Evolutionary conservation across 495 filamentous ascomycete species (phyloP).

Genomic region (Tirmania nivea): DNA sequence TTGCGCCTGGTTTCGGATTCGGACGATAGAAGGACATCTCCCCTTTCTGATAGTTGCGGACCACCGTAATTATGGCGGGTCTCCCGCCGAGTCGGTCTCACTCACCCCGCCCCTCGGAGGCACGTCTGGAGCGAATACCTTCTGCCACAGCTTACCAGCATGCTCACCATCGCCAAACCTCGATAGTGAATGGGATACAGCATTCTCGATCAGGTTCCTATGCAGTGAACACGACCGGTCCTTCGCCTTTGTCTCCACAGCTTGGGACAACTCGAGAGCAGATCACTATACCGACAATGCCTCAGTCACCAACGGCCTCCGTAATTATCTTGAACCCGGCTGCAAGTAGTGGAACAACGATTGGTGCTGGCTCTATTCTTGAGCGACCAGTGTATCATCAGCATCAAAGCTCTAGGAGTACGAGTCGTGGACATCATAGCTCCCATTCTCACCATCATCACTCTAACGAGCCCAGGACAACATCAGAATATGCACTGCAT

Average conservation of each 20-base stretch:
- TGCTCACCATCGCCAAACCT: conserved; percentile 79
- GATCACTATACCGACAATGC: conserved; percentile 16
- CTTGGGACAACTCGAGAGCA: not conserved
- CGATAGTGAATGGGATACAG: conserved; percentile 81
- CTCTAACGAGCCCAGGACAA: conserved; percentile 49
- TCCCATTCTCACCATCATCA: conserved; percentile 63
- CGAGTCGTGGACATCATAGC: conserved; percentile 35
- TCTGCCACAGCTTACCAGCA: conserved; percentile 38
- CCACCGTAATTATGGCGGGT: conserved; percentile 21
- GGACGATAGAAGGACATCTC: too few species aligned
- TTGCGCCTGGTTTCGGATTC: too few species aligned
- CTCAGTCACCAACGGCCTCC: conserved; percentile 15
- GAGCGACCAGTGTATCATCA: not conserved
- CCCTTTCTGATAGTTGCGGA: too few species aligned
- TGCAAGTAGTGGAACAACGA: not conserved
- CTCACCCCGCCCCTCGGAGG: conserved; percentile 35
- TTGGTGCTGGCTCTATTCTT: not conserved
- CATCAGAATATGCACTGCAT: conserved; percentile 90
- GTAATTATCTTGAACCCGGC: conserved; percentile 6
- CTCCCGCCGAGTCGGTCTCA: conserved; percentile 31
- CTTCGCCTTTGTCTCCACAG: not conserved
- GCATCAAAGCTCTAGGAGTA: not conserved
- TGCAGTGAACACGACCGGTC: conserved; percentile 17
- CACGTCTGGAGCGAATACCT: conserved; percentile 42
- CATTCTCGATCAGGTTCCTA: conserved; percentile 77